Evolutionary conservation across 495 filamentous ascomycete species (phyloP), one percentile per base, ranked within the genome.

Genomic region (Chaetomium fimeti): DNA sequence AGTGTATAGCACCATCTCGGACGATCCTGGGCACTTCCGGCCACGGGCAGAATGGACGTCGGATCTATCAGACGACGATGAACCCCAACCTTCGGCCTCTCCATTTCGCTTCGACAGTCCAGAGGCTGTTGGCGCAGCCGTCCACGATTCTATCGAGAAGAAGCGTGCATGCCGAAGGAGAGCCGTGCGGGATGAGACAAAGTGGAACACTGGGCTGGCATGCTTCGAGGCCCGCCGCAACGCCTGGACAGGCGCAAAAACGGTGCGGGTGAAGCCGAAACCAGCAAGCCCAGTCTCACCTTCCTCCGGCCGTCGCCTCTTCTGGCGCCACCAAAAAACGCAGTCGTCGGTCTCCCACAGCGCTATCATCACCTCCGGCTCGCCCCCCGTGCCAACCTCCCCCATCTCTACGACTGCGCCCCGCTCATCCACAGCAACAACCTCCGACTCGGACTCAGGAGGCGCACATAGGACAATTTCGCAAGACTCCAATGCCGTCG

Each of bases 191-290:
- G 88, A 89, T 40, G 93, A 98, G 71, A 85, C 90, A 82, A 71
- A 75, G 20, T 95, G 90, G 90, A 98, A 97, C 66, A 78, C 85
- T 24, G 94, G 94, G 0, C 72, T 98, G 47, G 81, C 85, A 52
- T 87, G 86, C 67, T 98, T 89, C 78, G 80, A 86, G 52, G 84
- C 84, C 40, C 79, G 91, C 57, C 84, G 94, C 47, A 85, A 97
- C 77, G 88, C 85, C 18, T 98, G 94, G 94, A 89, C 91, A 13
- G 88, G 89, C n/a, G 94, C 92, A 3, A 79, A 76, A 57, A 76
- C 74, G 22, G 78, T 72, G 25, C 77, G 79, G 42, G 72, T 82
- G 16, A 79, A 77, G 63, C 71, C 72, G 2, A 71, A 70, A 28
- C 67, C 74, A 11, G 60, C 69, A 22, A 64, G 65, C 25, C 64